phyloP scores from a whole-genome alignment of 768 basidiomycete species.

The Boletus rufocinnamomeus region DNA sequence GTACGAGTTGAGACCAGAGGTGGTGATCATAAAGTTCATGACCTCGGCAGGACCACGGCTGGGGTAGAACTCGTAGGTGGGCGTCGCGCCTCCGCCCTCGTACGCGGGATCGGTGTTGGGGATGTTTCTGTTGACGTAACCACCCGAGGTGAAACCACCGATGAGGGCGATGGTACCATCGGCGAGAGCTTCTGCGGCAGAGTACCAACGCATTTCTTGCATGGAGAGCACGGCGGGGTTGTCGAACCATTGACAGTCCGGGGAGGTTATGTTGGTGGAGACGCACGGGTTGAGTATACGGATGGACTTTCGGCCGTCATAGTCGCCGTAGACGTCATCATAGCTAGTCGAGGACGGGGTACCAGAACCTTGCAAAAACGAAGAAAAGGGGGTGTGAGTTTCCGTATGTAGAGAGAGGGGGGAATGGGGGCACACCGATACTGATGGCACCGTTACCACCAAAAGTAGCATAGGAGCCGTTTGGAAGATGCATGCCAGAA shows the following conservation, averaged over 20 bases:
- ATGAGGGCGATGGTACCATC: slow-evolving; percentile 80
- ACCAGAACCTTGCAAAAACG: slow-evolving; percentile 35
- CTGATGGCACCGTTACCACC: slow-evolving; percentile 74
- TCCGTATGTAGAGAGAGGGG: slow-evolving; percentile 14
- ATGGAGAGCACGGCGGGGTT: slow-evolving; percentile 60
- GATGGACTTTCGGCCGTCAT: slow-evolving; percentile 78
- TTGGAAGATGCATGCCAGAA: slow-evolving; percentile 78
- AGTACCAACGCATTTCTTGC: slow-evolving; percentile 73
- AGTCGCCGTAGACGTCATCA: slow-evolving; percentile 71
- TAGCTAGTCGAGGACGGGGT: slow-evolving; percentile 31
- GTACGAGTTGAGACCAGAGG: slow-evolving; percentile 78
- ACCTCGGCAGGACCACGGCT: slow-evolving; percentile 47
- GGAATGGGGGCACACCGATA: slow-evolving; percentile 35
- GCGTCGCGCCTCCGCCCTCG: slow-evolving; percentile 68
- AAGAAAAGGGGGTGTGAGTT: slow-evolving; percentile 32
- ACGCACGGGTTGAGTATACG: slow-evolving; percentile 78
- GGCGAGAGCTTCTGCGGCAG: slow-evolving; percentile 65
- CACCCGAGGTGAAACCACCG: slow-evolving; percentile 74
- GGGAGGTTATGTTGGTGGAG: slow-evolving; percentile 42
- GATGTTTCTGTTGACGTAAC: slow-evolving; percentile 72
- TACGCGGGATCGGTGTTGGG: slow-evolving; percentile 63
- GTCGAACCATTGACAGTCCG: slow-evolving; percentile 71
- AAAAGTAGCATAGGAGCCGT: slow-evolving; percentile 71
- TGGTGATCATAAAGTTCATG: slow-evolving; percentile 68
- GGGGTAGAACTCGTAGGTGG: slow-evolving; percentile 83